Percentiles rank a stretch among this genome's conserved stretches.
Evolutionary conservation across 2,329 filamentous ascomycete genomes (phyloP).

Genomic region (Diaporthe citrichinensis): DNA sequence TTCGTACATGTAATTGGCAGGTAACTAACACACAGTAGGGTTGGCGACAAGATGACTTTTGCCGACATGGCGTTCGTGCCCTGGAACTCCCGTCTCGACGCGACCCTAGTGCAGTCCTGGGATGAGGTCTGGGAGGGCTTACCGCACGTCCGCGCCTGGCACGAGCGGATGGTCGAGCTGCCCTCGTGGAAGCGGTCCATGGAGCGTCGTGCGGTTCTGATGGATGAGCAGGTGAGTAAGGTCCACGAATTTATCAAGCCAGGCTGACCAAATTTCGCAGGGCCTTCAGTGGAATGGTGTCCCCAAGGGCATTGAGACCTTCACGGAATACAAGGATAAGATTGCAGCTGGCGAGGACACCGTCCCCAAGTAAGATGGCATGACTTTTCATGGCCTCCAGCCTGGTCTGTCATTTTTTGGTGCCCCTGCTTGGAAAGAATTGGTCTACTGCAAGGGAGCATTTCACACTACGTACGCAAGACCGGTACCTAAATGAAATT

Average conservation of each 20-base stretch:
- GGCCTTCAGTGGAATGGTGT: conserved; percentile 53
- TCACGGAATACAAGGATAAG: conserved; percentile 48
- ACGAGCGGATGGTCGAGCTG: conserved; percentile 51
- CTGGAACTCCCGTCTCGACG: conserved; percentile 46
- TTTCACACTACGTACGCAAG: not conserved
- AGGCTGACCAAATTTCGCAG: conserved; percentile 37
- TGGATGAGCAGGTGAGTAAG: conserved; percentile 50
- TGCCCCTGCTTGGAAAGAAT: not conserved
- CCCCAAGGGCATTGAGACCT: conserved; percentile 52
- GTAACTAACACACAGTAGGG: not conserved
- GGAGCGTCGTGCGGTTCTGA: conserved; percentile 49
- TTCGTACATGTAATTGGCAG: too few species aligned
- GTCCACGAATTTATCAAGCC: too few species aligned
- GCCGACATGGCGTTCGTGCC: conserved; percentile 46
- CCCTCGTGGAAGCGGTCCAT: conserved; percentile 52
- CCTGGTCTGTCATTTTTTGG: not conserved
- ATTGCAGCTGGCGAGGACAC: conserved; percentile 40
- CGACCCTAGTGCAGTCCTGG: conserved; percentile 43
- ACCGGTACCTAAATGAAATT: too few species aligned
- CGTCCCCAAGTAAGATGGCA: not conserved
- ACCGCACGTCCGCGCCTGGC: conserved; percentile 52
- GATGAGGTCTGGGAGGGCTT: conserved; percentile 47
- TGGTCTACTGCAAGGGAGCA: not conserved
- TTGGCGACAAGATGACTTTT: conserved; percentile 46
- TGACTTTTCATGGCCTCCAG: not conserved